These are phyloP conservation scores for Ceratocystis cubensis DNA, from an alignment of 2,329 filamentous ascomycete species.

Conservation along the genomic window DNA sequence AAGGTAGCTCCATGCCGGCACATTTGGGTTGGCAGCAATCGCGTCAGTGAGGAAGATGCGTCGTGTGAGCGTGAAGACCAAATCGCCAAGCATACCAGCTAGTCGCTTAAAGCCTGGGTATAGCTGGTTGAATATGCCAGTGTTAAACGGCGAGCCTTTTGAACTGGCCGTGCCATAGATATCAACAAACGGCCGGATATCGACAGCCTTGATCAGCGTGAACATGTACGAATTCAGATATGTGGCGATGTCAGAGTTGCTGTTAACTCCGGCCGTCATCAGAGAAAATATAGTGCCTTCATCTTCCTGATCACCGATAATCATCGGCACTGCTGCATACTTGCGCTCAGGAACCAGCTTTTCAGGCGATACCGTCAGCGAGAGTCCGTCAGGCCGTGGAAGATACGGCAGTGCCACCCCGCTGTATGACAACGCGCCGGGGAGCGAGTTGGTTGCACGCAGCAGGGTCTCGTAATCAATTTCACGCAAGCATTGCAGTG, in stretches of 20 bases:
- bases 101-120: constrained; percentile 55
- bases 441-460: constrained; percentile 46
- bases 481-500: constrained; percentile 42
- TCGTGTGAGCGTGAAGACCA: constrained; percentile 38
- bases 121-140: constrained; percentile 43
- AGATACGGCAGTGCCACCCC: constrained; percentile 49
- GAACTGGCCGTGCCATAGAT: constrained; percentile 42
- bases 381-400: constrained; percentile 46
- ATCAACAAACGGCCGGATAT: constrained; percentile 38
- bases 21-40: constrained; percentile 31
- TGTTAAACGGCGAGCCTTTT: constrained; percentile 48
- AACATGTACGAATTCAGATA: constrained; percentile 45
- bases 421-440: constrained; percentile 42
- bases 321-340: constrained; percentile 48
- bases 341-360: constrained; percentile 34
- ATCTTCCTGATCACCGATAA: constrained; percentile 52
- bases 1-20: constrained; percentile 49
- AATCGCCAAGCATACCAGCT: constrained; percentile 50
- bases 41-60: constrained; percentile 36
- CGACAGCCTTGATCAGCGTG: constrained; percentile 27
- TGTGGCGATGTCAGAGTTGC: constrained; percentile 36
- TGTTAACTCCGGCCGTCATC: constrained; percentile 46
- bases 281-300: constrained; percentile 53
- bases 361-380: constrained; percentile 43
- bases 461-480: constrained; percentile 41